Evolutionary conservation across 495 filamentous ascomycete genomes (phyloP).

Genomic region (Trichoderma parareesei): DNA sequence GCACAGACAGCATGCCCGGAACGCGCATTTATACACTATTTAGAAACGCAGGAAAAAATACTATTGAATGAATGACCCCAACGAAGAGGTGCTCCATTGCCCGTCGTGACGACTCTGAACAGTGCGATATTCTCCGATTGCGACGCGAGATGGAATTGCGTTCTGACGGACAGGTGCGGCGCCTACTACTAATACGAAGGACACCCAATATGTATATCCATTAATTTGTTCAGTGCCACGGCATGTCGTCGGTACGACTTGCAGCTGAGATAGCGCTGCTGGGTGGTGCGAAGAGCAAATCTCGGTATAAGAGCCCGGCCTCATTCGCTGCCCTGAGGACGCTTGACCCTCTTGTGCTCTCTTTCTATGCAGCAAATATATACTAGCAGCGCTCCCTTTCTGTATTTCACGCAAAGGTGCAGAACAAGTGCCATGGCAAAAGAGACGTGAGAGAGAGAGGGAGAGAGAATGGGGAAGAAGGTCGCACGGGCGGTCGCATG

Average conservation of each 20-base stretch:
- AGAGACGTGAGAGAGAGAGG: background rate
- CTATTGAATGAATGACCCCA: background rate
- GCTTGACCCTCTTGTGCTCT: background rate
- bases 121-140: conserved; percentile 1
- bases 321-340: background rate
- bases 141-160: background rate
- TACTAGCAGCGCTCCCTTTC: too few species aligned
- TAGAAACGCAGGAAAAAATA: conserved; percentile 1
- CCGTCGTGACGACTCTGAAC: background rate
- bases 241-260: background rate
- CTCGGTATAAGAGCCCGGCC: background rate
- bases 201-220: background rate
- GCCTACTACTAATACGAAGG: background rate
- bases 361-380: background rate
- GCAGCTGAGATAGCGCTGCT: background rate
- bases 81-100: background rate
- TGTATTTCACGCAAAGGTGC: background rate
- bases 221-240: background rate
- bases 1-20: background rate
- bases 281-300: background rate
- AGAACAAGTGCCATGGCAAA: background rate
- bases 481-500: conserved; percentile 4
- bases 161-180: background rate
- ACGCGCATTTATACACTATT: conserved; percentile 1
- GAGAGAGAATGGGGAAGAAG: background rate